Conservation (phyloP, 768 basidiomycete genomes). For the Mycena leptocephala region DNA sequence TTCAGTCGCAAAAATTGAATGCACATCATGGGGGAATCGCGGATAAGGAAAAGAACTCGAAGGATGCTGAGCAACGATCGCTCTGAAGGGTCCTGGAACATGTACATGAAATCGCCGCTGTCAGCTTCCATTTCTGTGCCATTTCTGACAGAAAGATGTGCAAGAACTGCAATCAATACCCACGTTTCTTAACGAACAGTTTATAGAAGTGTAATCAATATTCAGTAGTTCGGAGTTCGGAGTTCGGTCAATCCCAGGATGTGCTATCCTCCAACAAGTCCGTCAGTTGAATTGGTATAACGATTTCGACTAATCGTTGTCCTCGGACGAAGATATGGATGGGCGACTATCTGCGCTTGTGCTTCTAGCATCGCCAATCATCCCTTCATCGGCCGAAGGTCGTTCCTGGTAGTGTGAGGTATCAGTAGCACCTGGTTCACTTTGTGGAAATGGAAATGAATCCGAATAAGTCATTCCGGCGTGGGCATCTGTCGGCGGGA, state of each 20-base stretch:
- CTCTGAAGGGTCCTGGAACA: background rate
- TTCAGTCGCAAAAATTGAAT: background rate
- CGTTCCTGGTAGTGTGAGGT: background rate
- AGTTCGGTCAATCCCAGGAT: background rate
- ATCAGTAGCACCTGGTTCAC: background rate
- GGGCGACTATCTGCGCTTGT: slow-evolving; percentile 2
- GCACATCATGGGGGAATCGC: background rate
- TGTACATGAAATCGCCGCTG: slow-evolving; percentile 1
- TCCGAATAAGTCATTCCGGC: background rate
- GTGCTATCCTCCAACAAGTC: slow-evolving; percentile 1
- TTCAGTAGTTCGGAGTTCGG: background rate
- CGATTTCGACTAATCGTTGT: slow-evolving; percentile 9
- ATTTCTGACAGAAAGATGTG: slow-evolving; percentile 4
- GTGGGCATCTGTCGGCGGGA: background rate
- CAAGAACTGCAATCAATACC: slow-evolving; percentile 5
- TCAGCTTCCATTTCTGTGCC: background rate
- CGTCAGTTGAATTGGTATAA: slow-evolving; percentile 3
- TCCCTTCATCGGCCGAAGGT: background rate
- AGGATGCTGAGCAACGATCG: background rate
- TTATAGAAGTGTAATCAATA: slow-evolving; percentile 10
- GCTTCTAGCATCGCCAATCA: background rate
- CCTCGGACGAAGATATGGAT: background rate
- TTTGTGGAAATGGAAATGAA: background rate
- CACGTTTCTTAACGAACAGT: slow-evolving; percentile 1
- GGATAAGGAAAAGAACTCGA: background rate